phyloP scores from a whole-genome alignment of 2,329 filamentous ascomycete genomes.

The Aspergillus ochraceoroseus region DNA sequence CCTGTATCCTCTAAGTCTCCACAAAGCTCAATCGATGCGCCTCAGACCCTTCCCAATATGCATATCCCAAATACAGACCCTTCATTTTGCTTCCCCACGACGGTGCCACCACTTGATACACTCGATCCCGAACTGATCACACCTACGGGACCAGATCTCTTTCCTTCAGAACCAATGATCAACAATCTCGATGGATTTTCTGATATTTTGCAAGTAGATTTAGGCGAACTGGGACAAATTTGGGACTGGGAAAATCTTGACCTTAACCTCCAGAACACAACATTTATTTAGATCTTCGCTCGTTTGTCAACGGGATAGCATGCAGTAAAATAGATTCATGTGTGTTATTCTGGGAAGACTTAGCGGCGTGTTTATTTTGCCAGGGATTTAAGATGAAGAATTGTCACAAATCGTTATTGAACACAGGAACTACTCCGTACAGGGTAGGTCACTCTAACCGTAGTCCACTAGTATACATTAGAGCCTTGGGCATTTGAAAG shows the following conservation, averaged over 20 bases:
- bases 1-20: constrained; percentile 4
- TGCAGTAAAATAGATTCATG: too few relatives aligned
- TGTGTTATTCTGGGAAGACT: too few relatives aligned
- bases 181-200: not conserved
- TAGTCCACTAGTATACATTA: too few relatives aligned
- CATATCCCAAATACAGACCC: not conserved
- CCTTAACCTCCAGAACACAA: constrained; percentile 9
- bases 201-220: constrained; percentile 19
- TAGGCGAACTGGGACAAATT: constrained; percentile 26
- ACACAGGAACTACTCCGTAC: too few relatives aligned
- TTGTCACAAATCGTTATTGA: too few relatives aligned
- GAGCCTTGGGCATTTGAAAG: too few relatives aligned
- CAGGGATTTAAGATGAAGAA: too few relatives aligned
- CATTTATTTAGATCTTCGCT: not conserved
- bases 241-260: constrained; percentile 30
- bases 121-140: not conserved
- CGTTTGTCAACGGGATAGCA: too few relatives aligned
- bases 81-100: not conserved
- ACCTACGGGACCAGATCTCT: not conserved
- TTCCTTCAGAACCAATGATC: not conserved
- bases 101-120: not conserved
- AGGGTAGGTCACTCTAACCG: too few relatives aligned
- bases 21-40: not conserved
- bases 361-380: too few relatives aligned
- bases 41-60: constrained; percentile 3